Conservation (phyloP, 2,329 filamentous ascomycete species). For the Fusarium sp. region DNA sequence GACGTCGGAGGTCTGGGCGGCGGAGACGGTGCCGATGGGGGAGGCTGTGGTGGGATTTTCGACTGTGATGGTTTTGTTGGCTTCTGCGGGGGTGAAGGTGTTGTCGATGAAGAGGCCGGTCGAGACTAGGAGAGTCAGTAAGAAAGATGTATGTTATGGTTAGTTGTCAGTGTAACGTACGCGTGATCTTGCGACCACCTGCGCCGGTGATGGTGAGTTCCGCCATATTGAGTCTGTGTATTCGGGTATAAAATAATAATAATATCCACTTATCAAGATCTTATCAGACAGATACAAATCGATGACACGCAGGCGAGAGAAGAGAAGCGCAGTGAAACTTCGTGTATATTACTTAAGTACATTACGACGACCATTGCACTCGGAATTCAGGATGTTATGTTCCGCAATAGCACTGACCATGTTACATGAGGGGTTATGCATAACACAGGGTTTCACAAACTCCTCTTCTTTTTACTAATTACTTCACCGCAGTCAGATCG, state of each 20-base stretch:
- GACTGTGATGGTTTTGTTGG: background rate
- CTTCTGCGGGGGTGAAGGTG: background rate
- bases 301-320: background rate
- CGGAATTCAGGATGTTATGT: background rate
- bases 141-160: background rate
- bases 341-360: background rate
- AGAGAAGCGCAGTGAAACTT: background rate
- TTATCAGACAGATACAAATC: background rate
- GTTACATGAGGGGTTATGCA: background rate
- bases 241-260: background rate
- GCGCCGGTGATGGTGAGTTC: constrained; percentile 2
- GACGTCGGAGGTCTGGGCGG: constrained; percentile 58
- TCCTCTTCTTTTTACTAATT: background rate
- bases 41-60: constrained; percentile 11
- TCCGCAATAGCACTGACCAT: background rate
- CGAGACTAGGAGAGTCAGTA: background rate
- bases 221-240: background rate
- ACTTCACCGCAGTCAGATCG: background rate
- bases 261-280: background rate
- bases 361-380: background rate
- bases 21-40: background rate
- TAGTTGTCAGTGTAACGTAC: background rate
- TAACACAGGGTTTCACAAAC: background rate
- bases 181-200: constrained; percentile 1
- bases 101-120: constrained; percentile 30